Evolutionary conservation across 768 basidiomycete genomes (phyloP), one percentile per base, ranked within the genome.

Genomic region (Tephrocybe rancida): DNA sequence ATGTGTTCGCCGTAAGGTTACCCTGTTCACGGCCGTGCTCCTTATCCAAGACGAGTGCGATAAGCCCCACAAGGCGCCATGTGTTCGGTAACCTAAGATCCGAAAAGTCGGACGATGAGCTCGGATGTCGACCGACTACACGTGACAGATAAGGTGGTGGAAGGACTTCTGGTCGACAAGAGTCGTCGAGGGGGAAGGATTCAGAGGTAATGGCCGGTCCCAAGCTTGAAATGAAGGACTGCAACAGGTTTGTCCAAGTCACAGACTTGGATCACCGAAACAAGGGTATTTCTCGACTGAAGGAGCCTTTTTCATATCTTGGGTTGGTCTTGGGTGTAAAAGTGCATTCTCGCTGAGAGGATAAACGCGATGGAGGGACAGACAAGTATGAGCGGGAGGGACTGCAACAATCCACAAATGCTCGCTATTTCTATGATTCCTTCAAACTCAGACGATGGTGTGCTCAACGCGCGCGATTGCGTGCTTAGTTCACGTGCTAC

Each of bases 391-490:
- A 29, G 50, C 27, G 42, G 39, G 42, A 32, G 42, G 30, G 59
- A 39, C 27, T 48, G 26, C 26, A 39, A 49, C 44, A 54, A 41
- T 56, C 41, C 48, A 41, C 54, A 57, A 60, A 55, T 58, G 52
- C 25, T 25, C 39, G 48, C 61, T 67, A 63, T 70, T 69, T 70
- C 61, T 68, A 69, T 57, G 43, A 24, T 44, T 30, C 32, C 63
- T 70, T 70, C 59, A 71, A 74, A 73, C 70, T 70, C 71, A 71
- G 72, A 69, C 72, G 70, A 75, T 75, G 70, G 71, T 61, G 75
- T 75, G 74, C 73, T 73, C 57, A 50, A 55, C 46, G 50, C 35
- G 46, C 29, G 27, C 35, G 44, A 71, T 74, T 54, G 60, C 62
- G 65, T 66, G 66, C 62, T 65, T 37, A 34, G 19, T 21, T 60